Percentiles rank a stretch among this genome's conserved stretches.
phyloP scores from a whole-genome alignment of 2,329 filamentous ascomycete genomes.

The Sporothrix euskadiensis region DNA sequence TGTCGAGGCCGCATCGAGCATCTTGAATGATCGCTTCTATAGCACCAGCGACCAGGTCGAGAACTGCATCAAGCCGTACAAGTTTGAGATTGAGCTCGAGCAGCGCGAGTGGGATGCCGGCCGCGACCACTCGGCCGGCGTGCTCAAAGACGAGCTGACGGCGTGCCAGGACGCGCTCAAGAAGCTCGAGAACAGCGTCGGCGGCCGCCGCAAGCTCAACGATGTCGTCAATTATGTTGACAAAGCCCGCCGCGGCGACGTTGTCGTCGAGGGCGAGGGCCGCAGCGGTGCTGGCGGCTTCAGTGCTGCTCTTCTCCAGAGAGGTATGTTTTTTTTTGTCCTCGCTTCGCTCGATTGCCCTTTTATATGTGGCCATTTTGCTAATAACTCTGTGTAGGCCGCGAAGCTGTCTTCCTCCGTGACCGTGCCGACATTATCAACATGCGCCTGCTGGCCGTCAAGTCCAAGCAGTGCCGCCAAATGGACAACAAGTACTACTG shows the following conservation, averaged over 20 bases:
- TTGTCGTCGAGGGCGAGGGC: slow-evolving; percentile 80
- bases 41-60: slow-evolving; percentile 97
- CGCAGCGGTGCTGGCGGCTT: slow-evolving; percentile 89
- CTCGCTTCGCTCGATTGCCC: slow-evolving; percentile 4
- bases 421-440: slow-evolving; percentile 88
- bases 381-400: slow-evolving; percentile 57
- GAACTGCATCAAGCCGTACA: slow-evolving; percentile 98
- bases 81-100: slow-evolving; percentile 95
- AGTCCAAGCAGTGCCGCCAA: slow-evolving; percentile 82
- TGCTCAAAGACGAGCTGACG: slow-evolving; percentile 83
- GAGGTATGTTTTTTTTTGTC: slow-evolving; percentile 58
- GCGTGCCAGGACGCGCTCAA: slow-evolving; percentile 80
- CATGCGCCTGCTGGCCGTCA: slow-evolving; percentile 83
- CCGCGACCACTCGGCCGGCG: slow-evolving; percentile 74
- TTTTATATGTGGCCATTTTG: slow-evolving; percentile 14
- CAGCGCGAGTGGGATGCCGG: slow-evolving; percentile 85
- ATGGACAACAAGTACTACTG: slow-evolving; percentile 94
- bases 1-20: slow-evolving; percentile 82
- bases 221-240: slow-evolving; percentile 93
- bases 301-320: slow-evolving; percentile 78
- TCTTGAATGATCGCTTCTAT: slow-evolving; percentile 92
- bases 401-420: slow-evolving; percentile 90
- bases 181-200: slow-evolving; percentile 72
- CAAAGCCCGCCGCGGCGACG: slow-evolving; percentile 80
- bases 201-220: slow-evolving; percentile 77